Evolutionary conservation across 371 early-diverging fungal species (phyloP).

Genomic region (Syncephalis plumigaleata): DNA sequence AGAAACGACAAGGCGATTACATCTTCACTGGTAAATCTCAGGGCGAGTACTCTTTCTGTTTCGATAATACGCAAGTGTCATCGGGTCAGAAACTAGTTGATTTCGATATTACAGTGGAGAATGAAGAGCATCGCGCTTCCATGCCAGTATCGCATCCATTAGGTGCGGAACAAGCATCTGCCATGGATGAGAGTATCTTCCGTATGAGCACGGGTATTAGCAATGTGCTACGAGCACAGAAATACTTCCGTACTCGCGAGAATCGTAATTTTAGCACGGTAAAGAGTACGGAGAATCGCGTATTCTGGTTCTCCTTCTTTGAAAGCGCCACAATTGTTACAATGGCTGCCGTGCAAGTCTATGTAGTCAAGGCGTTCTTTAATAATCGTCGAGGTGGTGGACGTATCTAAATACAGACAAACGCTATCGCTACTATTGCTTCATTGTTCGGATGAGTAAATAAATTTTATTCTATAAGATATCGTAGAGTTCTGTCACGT

Average conservation of each 20-base stretch:
- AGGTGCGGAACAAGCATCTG: conserved; percentile 29
- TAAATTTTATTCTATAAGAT: no score
- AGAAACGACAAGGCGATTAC: conserved; percentile 81
- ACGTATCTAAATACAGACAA: no score
- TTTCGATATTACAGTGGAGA: conserved; percentile 76
- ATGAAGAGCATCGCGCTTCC: conserved; percentile 39
- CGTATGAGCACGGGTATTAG: conserved; percentile 32
- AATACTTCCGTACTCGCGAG: conserved; percentile 70
- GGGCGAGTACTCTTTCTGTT: conserved; percentile 87
- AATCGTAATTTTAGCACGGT: conserved; percentile 80
- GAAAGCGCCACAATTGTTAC: conserved; percentile 54
- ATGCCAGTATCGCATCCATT: conserved; percentile 16
- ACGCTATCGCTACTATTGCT: no score
- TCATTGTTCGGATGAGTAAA: no score
- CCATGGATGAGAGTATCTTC: conserved; percentile 46
- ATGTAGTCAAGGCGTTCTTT: conserved; percentile 11
- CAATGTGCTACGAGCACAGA: conserved; percentile 54
- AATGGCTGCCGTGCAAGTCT: conserved; percentile 76
- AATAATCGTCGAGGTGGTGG: no score
- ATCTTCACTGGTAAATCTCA: conserved; percentile 60
- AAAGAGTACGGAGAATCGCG: conserved; percentile 54
- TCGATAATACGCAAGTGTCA: conserved; percentile 76
- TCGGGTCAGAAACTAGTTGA: conserved; percentile 83
- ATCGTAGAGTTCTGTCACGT: no score
- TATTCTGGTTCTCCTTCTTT: conserved; percentile 73